Conservation (phyloP, 225 moss, liverwort and hornwort genomes). For the Climacium dendroides region DNA sequence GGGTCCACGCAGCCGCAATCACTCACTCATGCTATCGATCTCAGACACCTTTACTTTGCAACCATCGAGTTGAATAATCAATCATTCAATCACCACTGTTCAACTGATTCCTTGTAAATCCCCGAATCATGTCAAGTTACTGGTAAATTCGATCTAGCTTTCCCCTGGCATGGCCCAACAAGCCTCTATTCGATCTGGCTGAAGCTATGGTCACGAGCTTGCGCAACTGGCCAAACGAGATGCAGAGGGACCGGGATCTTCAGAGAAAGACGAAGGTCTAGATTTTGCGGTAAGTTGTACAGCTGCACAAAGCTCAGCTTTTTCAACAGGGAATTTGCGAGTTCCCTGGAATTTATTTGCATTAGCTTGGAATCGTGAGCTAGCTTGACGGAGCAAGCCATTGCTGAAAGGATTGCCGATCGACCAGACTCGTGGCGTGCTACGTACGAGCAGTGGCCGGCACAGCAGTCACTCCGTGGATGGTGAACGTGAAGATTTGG, state of each 20-base stretch:
- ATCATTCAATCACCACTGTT: not conserved
- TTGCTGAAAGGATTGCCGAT: not conserved
- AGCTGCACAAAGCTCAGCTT: not conserved
- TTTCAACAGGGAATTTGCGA: not conserved
- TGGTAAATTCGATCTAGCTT: not conserved
- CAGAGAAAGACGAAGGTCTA: not conserved
- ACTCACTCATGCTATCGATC: not conserved
- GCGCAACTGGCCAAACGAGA: not conserved
- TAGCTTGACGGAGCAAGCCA: not conserved
- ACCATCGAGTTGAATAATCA: not conserved
- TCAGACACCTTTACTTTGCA: not conserved
- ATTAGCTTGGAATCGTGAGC: not conserved
- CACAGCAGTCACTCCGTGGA: not conserved
- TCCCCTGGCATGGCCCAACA: not conserved
- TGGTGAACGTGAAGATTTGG: not conserved
- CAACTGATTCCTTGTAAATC: not conserved
- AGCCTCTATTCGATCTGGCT: not conserved
- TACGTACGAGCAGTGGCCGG: not conserved
- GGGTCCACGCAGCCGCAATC: slow-evolving; percentile 1
- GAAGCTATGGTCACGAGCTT: not conserved
- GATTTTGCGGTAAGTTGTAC: not conserved
- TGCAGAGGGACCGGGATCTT: not conserved
- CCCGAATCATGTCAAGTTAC: not conserved
- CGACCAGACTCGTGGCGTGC: not conserved
- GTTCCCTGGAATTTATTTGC: not conserved